Evolutionary conservation across 257 asterid species (phyloP), one percentile per base, ranked within the genome.

Genomic region (Craterostigma plantagineum): DNA sequence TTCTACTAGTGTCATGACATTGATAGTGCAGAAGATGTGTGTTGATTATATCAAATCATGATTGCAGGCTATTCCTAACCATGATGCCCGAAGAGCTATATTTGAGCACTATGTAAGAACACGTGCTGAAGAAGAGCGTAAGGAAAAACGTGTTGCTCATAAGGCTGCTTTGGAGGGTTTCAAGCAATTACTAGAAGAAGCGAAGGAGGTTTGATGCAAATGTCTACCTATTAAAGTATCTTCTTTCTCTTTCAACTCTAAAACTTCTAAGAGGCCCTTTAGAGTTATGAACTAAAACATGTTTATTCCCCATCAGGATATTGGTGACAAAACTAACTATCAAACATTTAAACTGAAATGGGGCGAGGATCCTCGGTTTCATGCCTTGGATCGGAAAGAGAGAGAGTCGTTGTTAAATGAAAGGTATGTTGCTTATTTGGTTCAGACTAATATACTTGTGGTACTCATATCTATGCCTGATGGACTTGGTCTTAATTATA

Each of bases 61-160:
- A 23, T 43, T 62, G 58, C 79, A 90, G 99, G 95, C 94, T 54
- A 75, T 90, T 44, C 54, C 85, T 53, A 77, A 81, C 65, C 92
- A 90, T 62, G 75, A 86, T 77, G 86, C 92, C 34, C 79, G 99
- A 45, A 90, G 91, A 65, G 76, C 91, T 42, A 67, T 90, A 56
- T 90, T 90, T 65, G 99, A 90, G 63, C 95, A 77, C 63, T 77
- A 75, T 69, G 99, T 90, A 14, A 72, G 91, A 38, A 79, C 93
- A 45, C 95, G 99, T 35, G 99, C 99, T 52, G 99, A 79, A 63
- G 99, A 90, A 66, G 95, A 90, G 65, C 75, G 99, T 4, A 90
- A 90, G 68, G 99, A 90, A 66, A 90, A 75, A 59, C 72, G 99
- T 57, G 99, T 92, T 38, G 95, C 95, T 40, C 92, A 74, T 53